Conservation (phyloP, 75 land plant species). For the Adiantum capillusveneris region DNA sequence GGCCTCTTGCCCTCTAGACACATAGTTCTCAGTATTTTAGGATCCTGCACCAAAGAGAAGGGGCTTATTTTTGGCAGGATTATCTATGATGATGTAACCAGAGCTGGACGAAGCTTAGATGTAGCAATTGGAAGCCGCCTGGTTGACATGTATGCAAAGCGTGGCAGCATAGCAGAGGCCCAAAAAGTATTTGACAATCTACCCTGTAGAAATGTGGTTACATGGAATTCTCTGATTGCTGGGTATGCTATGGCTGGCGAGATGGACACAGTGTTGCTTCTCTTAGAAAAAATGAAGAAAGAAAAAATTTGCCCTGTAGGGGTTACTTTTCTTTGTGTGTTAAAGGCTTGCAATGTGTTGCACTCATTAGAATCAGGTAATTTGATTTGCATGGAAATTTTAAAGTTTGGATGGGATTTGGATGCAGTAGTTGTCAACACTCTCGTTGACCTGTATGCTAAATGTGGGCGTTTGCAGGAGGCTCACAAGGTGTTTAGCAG, state of each 20-base stretch:
- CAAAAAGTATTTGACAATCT: background rate
- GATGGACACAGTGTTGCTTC: conserved; percentile 7
- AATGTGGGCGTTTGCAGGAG: conserved; percentile 21
- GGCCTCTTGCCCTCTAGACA: conserved; percentile 21
- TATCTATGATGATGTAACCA: background rate
- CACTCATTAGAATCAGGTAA: conserved; percentile 7
- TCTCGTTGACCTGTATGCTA: conserved; percentile 14
- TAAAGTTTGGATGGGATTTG: conserved; percentile 14
- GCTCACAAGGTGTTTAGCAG: conserved; percentile 46
- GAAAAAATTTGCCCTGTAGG: background rate
- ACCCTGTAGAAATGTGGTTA: conserved; percentile 15
- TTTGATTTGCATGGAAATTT: background rate
- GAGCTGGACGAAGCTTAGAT: background rate
- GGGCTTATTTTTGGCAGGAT: background rate
- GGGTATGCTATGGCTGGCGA: conserved; percentile 23
- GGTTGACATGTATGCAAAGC: background rate
- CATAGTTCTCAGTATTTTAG: conserved; percentile 8
- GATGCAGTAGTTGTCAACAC: conserved; percentile 13
- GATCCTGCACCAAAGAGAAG: background rate
- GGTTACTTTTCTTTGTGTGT: background rate
- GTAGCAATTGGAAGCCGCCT: background rate
- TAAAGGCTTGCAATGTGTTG: conserved; percentile 1
- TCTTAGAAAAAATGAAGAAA: conserved; percentile 21
- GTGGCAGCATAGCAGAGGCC: conserved; percentile 2
- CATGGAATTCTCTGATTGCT: conserved; percentile 27